These are phyloP conservation scores for Xylaria scruposa DNA, from an alignment of 495 filamentous ascomycete species.

Conservation along the genomic window DNA sequence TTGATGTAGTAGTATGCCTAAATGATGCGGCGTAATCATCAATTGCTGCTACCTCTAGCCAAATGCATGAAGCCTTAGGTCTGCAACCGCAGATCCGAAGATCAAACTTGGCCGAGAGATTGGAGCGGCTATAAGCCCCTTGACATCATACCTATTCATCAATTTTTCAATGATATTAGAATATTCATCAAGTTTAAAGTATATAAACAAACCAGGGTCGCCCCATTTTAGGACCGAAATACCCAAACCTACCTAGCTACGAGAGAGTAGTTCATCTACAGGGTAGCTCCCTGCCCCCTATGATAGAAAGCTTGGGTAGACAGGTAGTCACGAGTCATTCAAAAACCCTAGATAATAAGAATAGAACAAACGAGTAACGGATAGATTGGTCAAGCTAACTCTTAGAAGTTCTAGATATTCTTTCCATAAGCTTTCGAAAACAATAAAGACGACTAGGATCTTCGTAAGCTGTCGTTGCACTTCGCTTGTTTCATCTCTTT, in stretches of 20 bases:
- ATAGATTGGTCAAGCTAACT: background rate
- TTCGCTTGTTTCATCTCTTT: background rate
- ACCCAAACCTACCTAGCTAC: background rate
- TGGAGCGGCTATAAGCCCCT: background rate
- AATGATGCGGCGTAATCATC: background rate
- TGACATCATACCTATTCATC: background rate
- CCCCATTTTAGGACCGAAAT: background rate
- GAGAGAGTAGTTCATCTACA: background rate
- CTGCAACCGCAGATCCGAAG: conserved; percentile 8
- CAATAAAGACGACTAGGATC: background rate
- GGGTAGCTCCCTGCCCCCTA: conserved; percentile 4
- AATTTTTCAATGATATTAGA: background rate
- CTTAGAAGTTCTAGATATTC: background rate
- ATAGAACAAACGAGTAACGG: background rate
- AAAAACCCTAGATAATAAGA: background rate
- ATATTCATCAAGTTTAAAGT: background rate
- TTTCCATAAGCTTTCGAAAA: background rate
- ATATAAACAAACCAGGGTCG: background rate
- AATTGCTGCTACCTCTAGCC: background rate
- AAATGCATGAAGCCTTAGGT: background rate
- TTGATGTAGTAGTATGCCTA: background rate
- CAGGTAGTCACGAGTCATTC: background rate
- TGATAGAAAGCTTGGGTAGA: background rate
- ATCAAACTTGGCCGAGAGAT: conserved; percentile 5
- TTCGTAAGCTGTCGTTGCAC: background rate